phyloP scores from a whole-genome alignment of 2,329 filamentous ascomycete species.

The Pyrenochaeta sp. region DNA sequence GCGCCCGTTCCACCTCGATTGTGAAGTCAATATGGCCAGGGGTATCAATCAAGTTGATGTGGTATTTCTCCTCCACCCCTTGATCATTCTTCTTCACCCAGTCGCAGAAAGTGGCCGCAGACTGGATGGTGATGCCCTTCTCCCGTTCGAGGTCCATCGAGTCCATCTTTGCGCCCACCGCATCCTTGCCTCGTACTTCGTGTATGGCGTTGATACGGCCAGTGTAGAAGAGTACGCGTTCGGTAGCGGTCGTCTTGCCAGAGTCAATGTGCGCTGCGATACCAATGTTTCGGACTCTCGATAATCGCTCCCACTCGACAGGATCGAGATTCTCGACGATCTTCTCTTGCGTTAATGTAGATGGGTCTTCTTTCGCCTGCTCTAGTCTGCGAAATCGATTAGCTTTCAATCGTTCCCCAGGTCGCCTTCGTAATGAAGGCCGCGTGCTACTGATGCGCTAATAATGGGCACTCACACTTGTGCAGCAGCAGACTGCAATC shows the following conservation, averaged over 20 bases:
- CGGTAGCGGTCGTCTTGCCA: conserved; percentile 95
- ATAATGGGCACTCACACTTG: conserved; percentile 43
- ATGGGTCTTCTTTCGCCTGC: conserved; percentile 65
- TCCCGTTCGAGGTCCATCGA: conserved; percentile 99
- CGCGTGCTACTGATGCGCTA: neutral
- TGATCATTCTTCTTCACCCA: conserved; percentile 81
- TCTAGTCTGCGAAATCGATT: conserved; percentile 51
- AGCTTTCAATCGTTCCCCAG: conserved; percentile 25
- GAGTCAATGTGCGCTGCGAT: conserved; percentile 99
- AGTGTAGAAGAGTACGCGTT: conserved; percentile 97
- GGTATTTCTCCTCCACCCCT: conserved; percentile 87
- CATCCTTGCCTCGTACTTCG: conserved; percentile 93
- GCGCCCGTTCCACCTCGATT: conserved; percentile 94
- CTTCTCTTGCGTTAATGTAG: conserved; percentile 66
- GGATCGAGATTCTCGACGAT: conserved; percentile 84
- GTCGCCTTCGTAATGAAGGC: neutral
- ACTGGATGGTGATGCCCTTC: conserved; percentile 99
- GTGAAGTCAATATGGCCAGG: conserved; percentile 99
- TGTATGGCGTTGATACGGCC: conserved; percentile 97
- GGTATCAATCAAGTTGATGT: conserved; percentile 98
- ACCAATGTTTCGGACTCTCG: conserved; percentile 92
- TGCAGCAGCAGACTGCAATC: conserved; percentile 49
- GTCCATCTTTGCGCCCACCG: conserved; percentile 98
- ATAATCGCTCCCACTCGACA: conserved; percentile 78
- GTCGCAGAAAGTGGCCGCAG: conserved; percentile 96